Percentiles rank a stretch among this genome's conserved stretches.
Evolutionary conservation across 768 basidiomycete genomes (phyloP).

Genomic region (Agaricus bisporus): DNA sequence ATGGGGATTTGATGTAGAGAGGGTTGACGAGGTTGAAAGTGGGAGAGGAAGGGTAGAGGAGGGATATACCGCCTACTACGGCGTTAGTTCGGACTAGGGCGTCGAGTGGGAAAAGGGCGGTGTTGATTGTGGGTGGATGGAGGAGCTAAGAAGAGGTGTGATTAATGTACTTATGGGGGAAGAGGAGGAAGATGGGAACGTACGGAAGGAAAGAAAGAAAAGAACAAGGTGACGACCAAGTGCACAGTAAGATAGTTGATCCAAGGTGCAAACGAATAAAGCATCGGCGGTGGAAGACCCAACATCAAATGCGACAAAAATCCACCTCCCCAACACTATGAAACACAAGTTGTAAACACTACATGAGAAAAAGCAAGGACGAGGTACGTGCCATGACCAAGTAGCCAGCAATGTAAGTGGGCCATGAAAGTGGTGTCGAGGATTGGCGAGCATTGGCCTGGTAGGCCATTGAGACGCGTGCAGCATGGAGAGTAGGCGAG

Average conservation of each 20-base stretch:
- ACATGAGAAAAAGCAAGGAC: background rate
- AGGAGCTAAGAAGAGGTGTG: conserved; percentile 18
- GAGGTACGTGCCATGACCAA: conserved; percentile 32
- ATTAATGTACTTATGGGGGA: background rate
- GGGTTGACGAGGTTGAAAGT: conserved; percentile 22
- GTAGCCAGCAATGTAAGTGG: conserved; percentile 37
- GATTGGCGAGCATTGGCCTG: conserved; percentile 32
- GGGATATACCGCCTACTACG: conserved; percentile 29
- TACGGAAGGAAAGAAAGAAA: conserved; percentile 32
- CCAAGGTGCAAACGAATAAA: conserved; percentile 39
- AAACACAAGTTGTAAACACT: background rate
- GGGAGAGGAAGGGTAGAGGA: conserved; percentile 22
- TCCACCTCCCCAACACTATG: conserved; percentile 43
- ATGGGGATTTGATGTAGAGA: conserved; percentile 29
- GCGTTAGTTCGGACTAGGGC: conserved; percentile 40
- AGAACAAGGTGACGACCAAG: conserved; percentile 35
- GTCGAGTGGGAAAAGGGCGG: conserved; percentile 43
- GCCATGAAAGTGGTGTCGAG: conserved; percentile 30
- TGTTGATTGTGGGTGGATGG: conserved; percentile 30
- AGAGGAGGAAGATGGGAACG: conserved; percentile 13
- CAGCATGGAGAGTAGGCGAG: conserved; percentile 37
- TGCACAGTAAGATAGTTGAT: conserved; percentile 45
- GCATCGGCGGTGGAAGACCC: conserved; percentile 37
- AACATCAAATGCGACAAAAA: conserved; percentile 37
- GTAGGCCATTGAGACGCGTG: conserved; percentile 37